Evolutionary conservation across 2,329 filamentous ascomycete species (phyloP), one percentile per base, ranked within the genome.

Genomic region (Arachnomyces sp.): DNA sequence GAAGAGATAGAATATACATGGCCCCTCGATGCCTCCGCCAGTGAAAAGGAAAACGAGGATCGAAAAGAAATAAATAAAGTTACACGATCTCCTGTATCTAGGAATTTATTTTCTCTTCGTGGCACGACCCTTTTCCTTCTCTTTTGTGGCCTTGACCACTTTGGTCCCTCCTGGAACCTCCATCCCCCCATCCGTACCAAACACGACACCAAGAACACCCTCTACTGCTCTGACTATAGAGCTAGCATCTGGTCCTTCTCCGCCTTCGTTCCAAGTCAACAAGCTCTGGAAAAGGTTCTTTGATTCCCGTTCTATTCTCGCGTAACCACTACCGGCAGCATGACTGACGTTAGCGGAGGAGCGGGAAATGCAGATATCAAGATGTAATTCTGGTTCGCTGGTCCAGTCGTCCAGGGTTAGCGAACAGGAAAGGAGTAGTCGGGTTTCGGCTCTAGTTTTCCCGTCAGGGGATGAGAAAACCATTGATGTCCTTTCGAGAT

Each of bases 391-490:
- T 3, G 63, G 59, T 40, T 67, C 63, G 28, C 63, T 55, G 13
- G 61, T 62, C 63, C 63, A 67, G 16, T 60, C 52, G 41, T 66
- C 62, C 29, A 67, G 47, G 9, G 36, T 44, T 32, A 67, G 42
- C 4, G 50, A 44, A 42, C 63, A 66, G 8, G 59, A 57, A 12
- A 66, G 40, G 8, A 66, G 51, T 2, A 63, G 44, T 32, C 49
- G 41, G 18, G 40, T 36, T 16, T 48, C 39, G 39, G 31, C 28
- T 33, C 17, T 28, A 17, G 36, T 35, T 33, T 43, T 8, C 42
- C 31, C 34, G 13, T 32, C 18, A 4, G 38, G 46, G 7, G 50
- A 44, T 16, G 53, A 48, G 37, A 67, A 54, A 2, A 60, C 42
- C 52, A 63, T 60, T 1, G 54, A 57, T 32, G 57, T 56, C 12